Base-by-base conservation (phyloP, 2,329 filamentous ascomycete species). In the Claviceps citrina region DNA sequence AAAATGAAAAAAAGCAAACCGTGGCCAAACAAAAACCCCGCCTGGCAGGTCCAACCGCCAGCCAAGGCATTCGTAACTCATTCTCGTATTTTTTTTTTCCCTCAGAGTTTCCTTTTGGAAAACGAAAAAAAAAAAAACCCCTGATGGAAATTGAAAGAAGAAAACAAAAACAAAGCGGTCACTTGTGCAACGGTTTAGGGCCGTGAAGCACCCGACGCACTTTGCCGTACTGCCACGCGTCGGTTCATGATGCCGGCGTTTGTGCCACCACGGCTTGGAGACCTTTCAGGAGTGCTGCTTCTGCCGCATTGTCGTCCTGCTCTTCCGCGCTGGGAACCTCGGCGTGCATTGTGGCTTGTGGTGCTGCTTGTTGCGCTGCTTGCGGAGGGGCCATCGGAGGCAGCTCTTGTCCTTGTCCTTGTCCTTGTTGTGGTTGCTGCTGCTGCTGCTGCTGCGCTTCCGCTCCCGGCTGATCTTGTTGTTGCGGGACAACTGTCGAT, bases 201-300 rank as follows among this genome's bases (percentile, higher is more conserved):
- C 22, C 22, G 22, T 24, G 5, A 8, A 5, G 8, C 22, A 24
- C 22, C 5, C 22, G 22, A 24, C 22, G 22, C 22, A 24, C 8
- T n/a, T n/a, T 15, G 15, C 30, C 12, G 9, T 28, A 6, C 9
- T 24, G 13, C 24, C 22, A 20, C 13, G 15, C 15, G 31, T 18
- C 20, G 12, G 16, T 7, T 32, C 30, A 45, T 44, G 46, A 51
- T 30, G 44, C 41, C 16, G 50, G 27, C 6, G 45, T 49, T 28
- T 50, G 49, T 38, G 57, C 57, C 31, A 60, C 53, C 7, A 52
- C 58, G 7, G 55, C 57, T 38, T 60, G 58, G 1, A 60, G 51
- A 5, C 57, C 55, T 41, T 60, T 54, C 6, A 60, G 40, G 13
- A 60, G 46, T 18, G 57, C 56, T 16, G 51, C 57, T 39, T 60